A percentile compares a stretch with the other conserved stretches of the same genome.
These are phyloP conservation scores for Gonapodya prolifera DNA, from an alignment of 192 early-diverging fungal genomes.

Conservation along the genomic window DNA sequence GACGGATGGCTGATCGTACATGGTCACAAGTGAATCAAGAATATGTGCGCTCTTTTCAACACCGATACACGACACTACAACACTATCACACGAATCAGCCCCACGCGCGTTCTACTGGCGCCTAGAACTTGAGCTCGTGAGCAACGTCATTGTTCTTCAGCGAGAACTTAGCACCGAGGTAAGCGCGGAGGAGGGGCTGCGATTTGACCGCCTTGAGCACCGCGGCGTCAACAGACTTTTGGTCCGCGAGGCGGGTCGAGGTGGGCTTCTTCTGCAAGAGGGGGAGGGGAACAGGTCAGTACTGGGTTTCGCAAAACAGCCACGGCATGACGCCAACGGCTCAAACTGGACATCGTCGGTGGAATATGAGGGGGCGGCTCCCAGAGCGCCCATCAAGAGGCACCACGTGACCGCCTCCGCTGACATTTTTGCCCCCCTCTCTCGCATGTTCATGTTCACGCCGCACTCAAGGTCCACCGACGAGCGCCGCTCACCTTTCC, in stretches of 20 bases:
- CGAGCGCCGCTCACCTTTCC: background rate
- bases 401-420: background rate
- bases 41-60: no score
- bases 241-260: conserved; percentile 69
- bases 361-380: background rate
- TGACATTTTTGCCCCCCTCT: background rate
- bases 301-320: background rate
- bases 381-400: background rate
- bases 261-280: conserved; percentile 64
- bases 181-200: conserved; percentile 73
- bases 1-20: no score
- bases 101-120: no score
- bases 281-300: background rate
- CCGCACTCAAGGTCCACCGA: background rate
- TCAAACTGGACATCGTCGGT: background rate
- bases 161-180: conserved; percentile 80
- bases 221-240: conserved; percentile 80
- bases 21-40: no score
- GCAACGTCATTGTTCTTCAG: conserved; percentile 94
- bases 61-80: no score
- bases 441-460: background rate
- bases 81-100: no score
- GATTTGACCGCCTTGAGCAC: conserved; percentile 69
- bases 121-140: conserved; percentile 94
- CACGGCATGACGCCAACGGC: background rate